Base-by-base conservation (phyloP, 257 asterid species). In the Mitragyna speciosa region DNA sequence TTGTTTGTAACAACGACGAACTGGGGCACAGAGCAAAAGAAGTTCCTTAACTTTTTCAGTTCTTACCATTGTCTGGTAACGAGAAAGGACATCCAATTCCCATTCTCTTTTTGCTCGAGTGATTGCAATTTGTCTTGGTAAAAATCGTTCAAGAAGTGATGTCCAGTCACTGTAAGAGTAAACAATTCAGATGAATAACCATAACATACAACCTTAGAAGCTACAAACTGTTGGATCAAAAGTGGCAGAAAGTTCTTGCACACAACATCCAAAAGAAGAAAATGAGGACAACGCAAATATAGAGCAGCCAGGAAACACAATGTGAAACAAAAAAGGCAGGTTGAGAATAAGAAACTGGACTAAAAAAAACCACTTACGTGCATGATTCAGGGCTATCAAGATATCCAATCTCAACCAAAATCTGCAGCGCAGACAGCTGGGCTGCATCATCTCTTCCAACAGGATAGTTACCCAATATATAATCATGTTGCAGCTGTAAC, bases 381-480 rank as follows among this genome's bases (percentile, higher is more conserved):
- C 91, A 91, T 70, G 96, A 85, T 86, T 94, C 98, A 0, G 97
- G 97, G 84, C 93, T 88, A 78, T 80, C 90, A 72, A 91, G 88
- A 79, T 76, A 93, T 80, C 98, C 98, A 83, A 91, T 88, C 86
- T 95, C 99, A 83, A 94, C 99, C 77, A 94, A 79, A 80, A 94
- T 96, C 82, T 96, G 99, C 84, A 96, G 81, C n/a, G 96, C 98
- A 69, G 96, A 94, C 51, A 96, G 87, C 88, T 96, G 98, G 75
- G 99, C 98, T 41, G 98, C 97, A 89, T 96, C 99, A 81, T 96
- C 99, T 88, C 88, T 94, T 82, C 99, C 99, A 83, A 96, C 94
- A 48, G 99, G 99, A 86, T 96, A 96, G 89, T 96, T 94, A 30
- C 99, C 98, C 52, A 88, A 76, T 59, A 90, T 91, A 86, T 96